Evolutionary conservation across 495 filamentous ascomycete genomes (phyloP).

Genomic region (Staphylotrichum tortipilum): DNA sequence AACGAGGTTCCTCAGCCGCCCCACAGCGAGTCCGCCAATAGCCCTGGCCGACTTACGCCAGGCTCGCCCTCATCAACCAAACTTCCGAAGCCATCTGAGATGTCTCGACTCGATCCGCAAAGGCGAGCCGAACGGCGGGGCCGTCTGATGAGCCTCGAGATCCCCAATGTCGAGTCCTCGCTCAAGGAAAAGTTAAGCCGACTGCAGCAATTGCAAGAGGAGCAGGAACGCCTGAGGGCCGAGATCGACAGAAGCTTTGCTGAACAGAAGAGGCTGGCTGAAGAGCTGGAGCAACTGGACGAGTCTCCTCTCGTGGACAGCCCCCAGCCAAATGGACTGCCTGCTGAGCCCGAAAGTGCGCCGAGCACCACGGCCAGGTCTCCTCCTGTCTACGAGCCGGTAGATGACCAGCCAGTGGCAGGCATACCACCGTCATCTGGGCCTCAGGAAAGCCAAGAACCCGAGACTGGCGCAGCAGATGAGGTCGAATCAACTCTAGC

Average conservation of each 20-base stretch:
- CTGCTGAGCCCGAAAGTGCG: neutral
- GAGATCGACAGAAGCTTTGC: constrained; percentile 44
- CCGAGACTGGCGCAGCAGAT: constrained; percentile 7
- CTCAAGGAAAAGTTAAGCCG: constrained; percentile 43
- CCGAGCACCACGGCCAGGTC: constrained; percentile 1
- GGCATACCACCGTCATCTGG: neutral
- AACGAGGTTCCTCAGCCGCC: constrained; percentile 8
- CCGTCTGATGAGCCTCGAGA: constrained; percentile 47
- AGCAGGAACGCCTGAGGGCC: constrained; percentile 51
- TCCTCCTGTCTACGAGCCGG: neutral
- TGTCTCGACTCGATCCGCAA: constrained; percentile 6
- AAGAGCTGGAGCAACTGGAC: constrained; percentile 48
- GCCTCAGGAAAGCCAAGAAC: neutral
- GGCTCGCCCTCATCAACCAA: too few species aligned
- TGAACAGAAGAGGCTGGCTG: constrained; percentile 38
- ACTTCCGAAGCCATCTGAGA: constrained; percentile 14
- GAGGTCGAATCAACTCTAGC: constrained; percentile 8
- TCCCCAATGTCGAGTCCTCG: constrained; percentile 50
- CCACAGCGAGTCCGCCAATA: neutral
- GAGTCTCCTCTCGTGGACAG: constrained; percentile 31
- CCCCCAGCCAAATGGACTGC: constrained; percentile 5
- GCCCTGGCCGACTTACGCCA: too few species aligned
- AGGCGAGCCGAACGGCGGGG: constrained; percentile 37
- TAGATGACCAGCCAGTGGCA: neutral
- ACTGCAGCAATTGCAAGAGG: constrained; percentile 45